Evolutionary conservation across 2,329 filamentous ascomycete genomes (phyloP).

Genomic region (Cladophialophora bantiana): DNA sequence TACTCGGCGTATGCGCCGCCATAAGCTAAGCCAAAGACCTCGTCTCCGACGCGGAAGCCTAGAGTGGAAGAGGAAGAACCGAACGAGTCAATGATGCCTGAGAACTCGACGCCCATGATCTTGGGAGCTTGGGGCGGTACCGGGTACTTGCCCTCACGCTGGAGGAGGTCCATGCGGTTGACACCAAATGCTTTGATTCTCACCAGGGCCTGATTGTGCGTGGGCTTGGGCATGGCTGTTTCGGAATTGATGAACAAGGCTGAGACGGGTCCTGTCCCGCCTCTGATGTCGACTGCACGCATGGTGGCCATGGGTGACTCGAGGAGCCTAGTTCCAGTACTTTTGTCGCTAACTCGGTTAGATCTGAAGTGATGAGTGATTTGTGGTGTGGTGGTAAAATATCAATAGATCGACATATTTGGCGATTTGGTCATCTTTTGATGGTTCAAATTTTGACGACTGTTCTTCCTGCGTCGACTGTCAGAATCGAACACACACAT

Average conservation of each 20-base stretch:
- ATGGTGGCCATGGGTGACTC: constrained; percentile 35
- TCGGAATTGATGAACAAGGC: constrained; percentile 61
- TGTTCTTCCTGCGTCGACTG: neutral
- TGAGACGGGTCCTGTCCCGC: constrained; percentile 62
- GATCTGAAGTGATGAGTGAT: constrained; percentile 18
- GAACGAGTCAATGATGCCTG: constrained; percentile 58
- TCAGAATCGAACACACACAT: neutral
- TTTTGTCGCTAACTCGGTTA: constrained; percentile 68
- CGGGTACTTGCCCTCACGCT: constrained; percentile 56
- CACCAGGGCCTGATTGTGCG: constrained; percentile 75
- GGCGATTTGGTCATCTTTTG: neutral
- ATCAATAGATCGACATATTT: constrained; percentile 2
- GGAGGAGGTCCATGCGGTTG: constrained; percentile 62
- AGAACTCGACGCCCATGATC: constrained; percentile 58
- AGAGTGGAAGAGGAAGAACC: constrained; percentile 49
- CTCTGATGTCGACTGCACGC: constrained; percentile 56
- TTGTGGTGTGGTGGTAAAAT: constrained; percentile 5
- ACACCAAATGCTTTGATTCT: constrained; percentile 82
- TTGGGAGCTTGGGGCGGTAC: constrained; percentile 54
- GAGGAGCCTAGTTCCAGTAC: constrained; percentile 54
- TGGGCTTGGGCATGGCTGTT: constrained; percentile 59
- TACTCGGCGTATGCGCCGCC: constrained; percentile 89
- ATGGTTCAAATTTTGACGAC: neutral
- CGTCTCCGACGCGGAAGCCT: constrained; percentile 34
- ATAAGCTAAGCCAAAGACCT: constrained; percentile 79